A percentile compares a stretch with the other conserved stretches of the same genome.
phyloP scores from a whole-genome alignment of 805 yeast species.

The Ogataea minuta region DNA sequence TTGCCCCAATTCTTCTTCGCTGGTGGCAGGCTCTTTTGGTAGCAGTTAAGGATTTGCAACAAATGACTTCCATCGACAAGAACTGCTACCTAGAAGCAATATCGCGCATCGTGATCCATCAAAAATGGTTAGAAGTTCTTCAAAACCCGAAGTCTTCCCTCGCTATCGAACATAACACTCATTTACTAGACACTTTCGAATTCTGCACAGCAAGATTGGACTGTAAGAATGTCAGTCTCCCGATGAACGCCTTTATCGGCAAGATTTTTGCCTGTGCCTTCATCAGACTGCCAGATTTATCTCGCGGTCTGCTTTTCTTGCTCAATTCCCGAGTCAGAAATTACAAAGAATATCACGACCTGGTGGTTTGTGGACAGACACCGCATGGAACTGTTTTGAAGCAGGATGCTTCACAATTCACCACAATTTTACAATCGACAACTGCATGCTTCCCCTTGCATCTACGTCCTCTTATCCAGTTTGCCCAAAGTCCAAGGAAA shows the following conservation, averaged over 20 bases:
- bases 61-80: slow-evolving; percentile 45
- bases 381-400: slow-evolving; percentile 12
- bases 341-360: slow-evolving; percentile 33
- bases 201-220: slow-evolving; percentile 48
- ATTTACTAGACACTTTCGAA: slow-evolving; percentile 52
- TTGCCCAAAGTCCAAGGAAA: slow-evolving; percentile 23
- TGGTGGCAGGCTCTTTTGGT: slow-evolving; percentile 56
- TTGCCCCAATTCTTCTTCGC: slow-evolving; percentile 31
- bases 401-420: slow-evolving; percentile 3
- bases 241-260: slow-evolving; percentile 64
- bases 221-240: slow-evolving; percentile 50
- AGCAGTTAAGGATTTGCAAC: slow-evolving; percentile 30
- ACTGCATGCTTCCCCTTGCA: slow-evolving; percentile 24
- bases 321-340: slow-evolving; percentile 52
- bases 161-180: slow-evolving; percentile 28
- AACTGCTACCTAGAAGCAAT: slow-evolving; percentile 54
- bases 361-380: slow-evolving; percentile 18
- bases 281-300: slow-evolving; percentile 52
- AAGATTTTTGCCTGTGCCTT: slow-evolving; percentile 67
- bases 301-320: slow-evolving; percentile 54
- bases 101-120: slow-evolving; percentile 46
- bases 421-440: slow-evolving; percentile 11
- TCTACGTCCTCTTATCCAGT: slow-evolving; percentile 23
- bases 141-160: slow-evolving; percentile 22
- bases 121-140: slow-evolving; percentile 41